Percentiles rank a stretch among this genome's conserved stretches.
phyloP scores from a whole-genome alignment of 192 early-diverging fungal genomes.

The Phlyctochytrium bullatum region DNA sequence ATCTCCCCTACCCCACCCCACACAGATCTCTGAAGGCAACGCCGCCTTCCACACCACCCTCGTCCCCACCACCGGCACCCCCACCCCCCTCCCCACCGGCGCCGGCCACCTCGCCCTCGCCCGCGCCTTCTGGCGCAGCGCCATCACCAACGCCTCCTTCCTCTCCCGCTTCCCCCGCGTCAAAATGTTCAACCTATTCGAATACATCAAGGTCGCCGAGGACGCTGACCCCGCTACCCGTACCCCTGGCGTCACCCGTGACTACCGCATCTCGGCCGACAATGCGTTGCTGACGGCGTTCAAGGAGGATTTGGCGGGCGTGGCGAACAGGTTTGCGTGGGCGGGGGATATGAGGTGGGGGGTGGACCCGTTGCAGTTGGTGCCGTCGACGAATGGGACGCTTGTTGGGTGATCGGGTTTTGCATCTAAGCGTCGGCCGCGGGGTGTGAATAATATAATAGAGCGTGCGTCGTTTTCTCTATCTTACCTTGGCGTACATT shows the following conservation, averaged over 20 bases:
- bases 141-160: slow-evolving; percentile 15
- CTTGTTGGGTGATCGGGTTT: too few relatives aligned
- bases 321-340: neutral
- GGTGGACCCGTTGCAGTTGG: neutral
- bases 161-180: slow-evolving; percentile 21
- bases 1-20: neutral
- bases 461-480: too few relatives aligned
- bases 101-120: slow-evolving; percentile 10
- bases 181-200: slow-evolving; percentile 32
- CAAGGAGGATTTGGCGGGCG: slow-evolving; percentile 13
- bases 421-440: too few relatives aligned
- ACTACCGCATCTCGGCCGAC: slow-evolving; percentile 20
- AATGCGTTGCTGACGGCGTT: slow-evolving; percentile 13
- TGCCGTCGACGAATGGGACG: too few relatives aligned
- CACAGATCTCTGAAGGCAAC: slow-evolving; percentile 23
- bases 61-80: neutral
- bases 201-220: slow-evolving; percentile 14
- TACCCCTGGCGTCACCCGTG: slow-evolving; percentile 19
- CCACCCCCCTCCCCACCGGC: neutral
- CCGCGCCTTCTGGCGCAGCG: slow-evolving; percentile 22
- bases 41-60: slow-evolving; percentile 18
- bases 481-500: too few relatives aligned
- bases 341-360: neutral
- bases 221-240: neutral
- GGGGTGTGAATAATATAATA: too few relatives aligned